A percentile compares a stretch with the other conserved stretches of the same genome.
Conservation (phyloP, 2,329 filamentous ascomycete species). For the Chrysoporthe deuterocubensis region DNA sequence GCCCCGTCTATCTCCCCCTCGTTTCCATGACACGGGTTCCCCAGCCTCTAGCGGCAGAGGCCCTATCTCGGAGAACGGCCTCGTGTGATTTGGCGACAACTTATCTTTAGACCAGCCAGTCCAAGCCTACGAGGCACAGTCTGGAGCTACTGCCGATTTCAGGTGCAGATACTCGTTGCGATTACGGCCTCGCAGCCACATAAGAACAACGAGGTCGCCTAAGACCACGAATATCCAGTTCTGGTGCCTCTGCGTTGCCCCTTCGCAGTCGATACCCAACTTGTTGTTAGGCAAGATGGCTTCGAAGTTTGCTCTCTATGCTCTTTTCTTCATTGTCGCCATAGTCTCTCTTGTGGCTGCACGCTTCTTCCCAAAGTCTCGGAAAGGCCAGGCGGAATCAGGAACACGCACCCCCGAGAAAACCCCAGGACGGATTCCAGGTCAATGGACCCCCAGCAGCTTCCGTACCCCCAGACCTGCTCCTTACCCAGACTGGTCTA, state of each 20-base stretch:
- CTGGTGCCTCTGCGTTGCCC: background rate
- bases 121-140: constrained; percentile 8
- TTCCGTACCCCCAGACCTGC: constrained; percentile 64
- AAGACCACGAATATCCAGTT: background rate
- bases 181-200: background rate
- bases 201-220: background rate
- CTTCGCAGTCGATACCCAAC: background rate
- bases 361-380: constrained; percentile 14
- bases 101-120: constrained; percentile 15
- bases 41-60: constrained; percentile 8
- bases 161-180: constrained; percentile 2
- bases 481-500: constrained; percentile 71
- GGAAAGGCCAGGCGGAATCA: constrained; percentile 6
- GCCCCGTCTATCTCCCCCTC: constrained; percentile 5
- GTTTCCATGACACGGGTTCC: constrained; percentile 9
- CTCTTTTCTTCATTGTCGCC: constrained; percentile 13
- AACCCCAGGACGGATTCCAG: constrained; percentile 10
- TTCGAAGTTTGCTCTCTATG: constrained; percentile 15
- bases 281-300: constrained; percentile 15
- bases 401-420: constrained; percentile 11
- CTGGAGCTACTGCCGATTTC: background rate
- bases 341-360: constrained; percentile 12
- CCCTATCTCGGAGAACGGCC: constrained; percentile 26
- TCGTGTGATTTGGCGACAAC: constrained; percentile 13
- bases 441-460: constrained; percentile 59